Percentiles rank a stretch among this genome's conserved stretches.
Evolutionary conservation across 2,329 filamentous ascomycete genomes (phyloP).

Genomic region (Mycogone perniciosa): DNA sequence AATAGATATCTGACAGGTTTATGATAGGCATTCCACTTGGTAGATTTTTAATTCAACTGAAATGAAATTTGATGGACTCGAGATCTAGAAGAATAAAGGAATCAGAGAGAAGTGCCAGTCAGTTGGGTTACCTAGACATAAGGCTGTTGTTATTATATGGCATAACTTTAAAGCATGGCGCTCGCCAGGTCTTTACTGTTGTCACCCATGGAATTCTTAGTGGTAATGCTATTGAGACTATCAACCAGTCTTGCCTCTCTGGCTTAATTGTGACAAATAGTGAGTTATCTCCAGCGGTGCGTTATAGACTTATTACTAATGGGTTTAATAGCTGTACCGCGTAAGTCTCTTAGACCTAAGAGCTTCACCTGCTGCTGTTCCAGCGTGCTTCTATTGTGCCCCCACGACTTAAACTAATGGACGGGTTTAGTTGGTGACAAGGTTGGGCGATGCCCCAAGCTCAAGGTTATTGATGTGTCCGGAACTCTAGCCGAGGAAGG

Average conservation of each 20-base stretch:
- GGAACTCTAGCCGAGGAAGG: slow-evolving; percentile 68
- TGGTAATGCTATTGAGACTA: slow-evolving; percentile 78
- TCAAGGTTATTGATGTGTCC: slow-evolving; percentile 88
- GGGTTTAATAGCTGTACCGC: slow-evolving; percentile 34
- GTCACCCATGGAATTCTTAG: slow-evolving; percentile 91
- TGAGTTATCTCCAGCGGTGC: too few relatives aligned
- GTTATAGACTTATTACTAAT: too few relatives aligned
- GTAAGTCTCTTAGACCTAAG: slow-evolving; percentile 17
- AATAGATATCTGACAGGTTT: too few relatives aligned
- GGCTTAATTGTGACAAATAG: slow-evolving; percentile 86
- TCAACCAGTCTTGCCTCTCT: slow-evolving; percentile 71
- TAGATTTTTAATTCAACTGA: too few relatives aligned
- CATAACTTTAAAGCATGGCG: slow-evolving; percentile 81
- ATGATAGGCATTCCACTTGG: too few relatives aligned
- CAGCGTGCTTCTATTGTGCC: too few relatives aligned
- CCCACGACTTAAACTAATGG: too few relatives aligned
- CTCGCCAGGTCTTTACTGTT: slow-evolving; percentile 83
- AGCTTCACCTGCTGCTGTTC: not conserved
- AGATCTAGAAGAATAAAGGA: too few relatives aligned
- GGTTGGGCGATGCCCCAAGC: slow-evolving; percentile 67
- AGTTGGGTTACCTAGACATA: too few relatives aligned
- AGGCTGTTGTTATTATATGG: too few relatives aligned
- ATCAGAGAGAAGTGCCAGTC: too few relatives aligned
- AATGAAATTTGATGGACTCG: too few relatives aligned
- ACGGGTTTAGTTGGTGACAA: slow-evolving; percentile 61